Evolutionary conservation across 306 rosid species (phyloP).

Genomic region (Ziziphus jujuba): DNA sequence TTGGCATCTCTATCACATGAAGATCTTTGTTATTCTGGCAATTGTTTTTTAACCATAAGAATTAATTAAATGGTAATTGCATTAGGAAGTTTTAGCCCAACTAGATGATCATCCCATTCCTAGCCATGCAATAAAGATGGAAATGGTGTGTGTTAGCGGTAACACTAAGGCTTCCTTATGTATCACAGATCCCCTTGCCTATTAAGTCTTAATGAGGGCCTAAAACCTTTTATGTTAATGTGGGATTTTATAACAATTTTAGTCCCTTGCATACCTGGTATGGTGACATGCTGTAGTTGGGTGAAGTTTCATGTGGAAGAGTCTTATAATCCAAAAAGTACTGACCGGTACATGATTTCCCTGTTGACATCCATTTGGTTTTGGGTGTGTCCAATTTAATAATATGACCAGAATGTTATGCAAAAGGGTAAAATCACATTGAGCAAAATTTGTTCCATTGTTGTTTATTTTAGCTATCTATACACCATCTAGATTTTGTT

Average conservation of each 20-base stretch:
- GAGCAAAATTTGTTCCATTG: background rate
- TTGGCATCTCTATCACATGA: no score
- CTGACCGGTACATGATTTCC: background rate
- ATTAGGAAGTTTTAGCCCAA: background rate
- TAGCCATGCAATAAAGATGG: background rate
- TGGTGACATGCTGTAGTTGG: no score
- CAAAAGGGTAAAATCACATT: background rate
- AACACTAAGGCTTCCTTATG: background rate
- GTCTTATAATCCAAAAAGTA: no score
- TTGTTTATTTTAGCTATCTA: constrained; percentile 1
- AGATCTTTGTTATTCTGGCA: no score
- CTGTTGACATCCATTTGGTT: constrained; percentile 4
- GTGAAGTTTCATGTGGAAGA: no score
- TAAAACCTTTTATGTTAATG: background rate
- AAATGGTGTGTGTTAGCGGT: background rate
- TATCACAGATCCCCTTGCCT: background rate
- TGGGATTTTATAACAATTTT: no score
- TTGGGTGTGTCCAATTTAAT: background rate
- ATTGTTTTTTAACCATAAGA: background rate
- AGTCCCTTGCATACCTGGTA: no score
- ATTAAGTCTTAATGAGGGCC: no score
- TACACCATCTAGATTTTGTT: constrained; percentile 14
- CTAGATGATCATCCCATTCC: no score
- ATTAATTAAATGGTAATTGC: background rate
- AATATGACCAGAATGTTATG: background rate